phyloP scores from a whole-genome alignment of 2,329 filamentous ascomycete species.

The Phialemonium atrogriseum region DNA sequence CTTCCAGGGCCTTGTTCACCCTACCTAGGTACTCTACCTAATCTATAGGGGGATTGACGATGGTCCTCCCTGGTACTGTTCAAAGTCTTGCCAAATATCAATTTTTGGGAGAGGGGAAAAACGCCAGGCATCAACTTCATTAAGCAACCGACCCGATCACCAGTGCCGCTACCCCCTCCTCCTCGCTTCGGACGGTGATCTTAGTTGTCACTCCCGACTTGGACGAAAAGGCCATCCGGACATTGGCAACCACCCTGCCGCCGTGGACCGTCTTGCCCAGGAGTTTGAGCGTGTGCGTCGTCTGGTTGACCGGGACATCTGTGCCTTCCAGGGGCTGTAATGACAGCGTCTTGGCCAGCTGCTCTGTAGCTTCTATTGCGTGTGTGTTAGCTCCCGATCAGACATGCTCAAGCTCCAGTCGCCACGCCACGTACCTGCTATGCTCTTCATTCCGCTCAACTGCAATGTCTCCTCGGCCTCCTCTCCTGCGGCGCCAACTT shows the following conservation, averaged over 20 bases:
- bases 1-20: too few species aligned
- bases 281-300: constrained; percentile 89
- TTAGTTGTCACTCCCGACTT: constrained; percentile 95
- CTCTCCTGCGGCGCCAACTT: constrained; percentile 80
- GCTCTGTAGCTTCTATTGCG: constrained; percentile 75
- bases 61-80: too few species aligned
- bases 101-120: too few species aligned
- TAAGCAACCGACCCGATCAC: constrained; percentile 80
- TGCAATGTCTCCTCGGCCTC: constrained; percentile 88
- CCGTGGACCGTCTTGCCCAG: constrained; percentile 92
- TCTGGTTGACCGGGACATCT: constrained; percentile 79
- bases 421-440: constrained; percentile 60
- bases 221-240: constrained; percentile 89
- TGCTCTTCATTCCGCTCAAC: constrained; percentile 80
- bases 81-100: too few species aligned
- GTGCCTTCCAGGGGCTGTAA: constrained; percentile 92
- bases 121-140: constrained; percentile 12
- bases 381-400: background rate
- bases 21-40: too few species aligned
- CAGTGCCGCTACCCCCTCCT: constrained; percentile 79
- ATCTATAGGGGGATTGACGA: too few species aligned
- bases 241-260: constrained; percentile 76
- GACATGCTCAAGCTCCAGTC: background rate
- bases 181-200: constrained; percentile 85
- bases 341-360: constrained; percentile 77